Base-by-base conservation (phyloP, 2,329 filamentous ascomycete species). In the Fusarium penzigii region DNA sequence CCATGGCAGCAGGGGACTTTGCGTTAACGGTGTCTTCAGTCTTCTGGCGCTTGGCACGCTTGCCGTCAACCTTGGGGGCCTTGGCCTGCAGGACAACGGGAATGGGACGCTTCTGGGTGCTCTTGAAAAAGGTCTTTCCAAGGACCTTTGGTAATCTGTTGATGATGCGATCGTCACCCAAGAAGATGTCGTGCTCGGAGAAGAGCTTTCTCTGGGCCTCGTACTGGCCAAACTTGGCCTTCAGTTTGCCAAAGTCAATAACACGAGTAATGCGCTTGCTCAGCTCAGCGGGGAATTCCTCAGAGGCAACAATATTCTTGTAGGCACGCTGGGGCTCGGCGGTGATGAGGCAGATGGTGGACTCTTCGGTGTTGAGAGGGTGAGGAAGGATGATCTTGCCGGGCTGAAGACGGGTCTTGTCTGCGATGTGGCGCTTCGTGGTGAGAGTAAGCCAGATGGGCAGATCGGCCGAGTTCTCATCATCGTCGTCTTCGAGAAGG, bases 71-170 rank as follows among this genome's bases (percentile, higher is more conserved):
- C 72, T 84, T 88, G 58, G 81, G 77, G 48, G 79, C 78, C 69
- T 85, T 80, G 57, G 85, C 72, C 65, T 78, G 81, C 56, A 97
- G 80, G 41, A 81, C 78, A 38, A 97, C 83, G 25, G 94, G 92
- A 52, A 99, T 85, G 10, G 94, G 94, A 39, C 93, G 83, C 81
- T 97, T 97, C 58, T 76, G 74, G 3, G 87, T 90, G 51, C 77
- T 81, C 77, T 92, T 88, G 82, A 94, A 97, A 72, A 99, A 97
- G 2, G 88, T 88, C 78, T 96, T 97, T 64, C 93, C 94, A 12
- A 99, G 84, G 3, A 86, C 78, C 59, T 84, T 82, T 51, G 92
- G 90, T 53, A 97, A 80, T 29, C 79, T 76, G 69, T 82, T 86
- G 67, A 87, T 79, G 64, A 99, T 89, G 44, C 94, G 82, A 68